Conservation (phyloP, 140 eudicot species). For the Senecio squalidus region DNA sequence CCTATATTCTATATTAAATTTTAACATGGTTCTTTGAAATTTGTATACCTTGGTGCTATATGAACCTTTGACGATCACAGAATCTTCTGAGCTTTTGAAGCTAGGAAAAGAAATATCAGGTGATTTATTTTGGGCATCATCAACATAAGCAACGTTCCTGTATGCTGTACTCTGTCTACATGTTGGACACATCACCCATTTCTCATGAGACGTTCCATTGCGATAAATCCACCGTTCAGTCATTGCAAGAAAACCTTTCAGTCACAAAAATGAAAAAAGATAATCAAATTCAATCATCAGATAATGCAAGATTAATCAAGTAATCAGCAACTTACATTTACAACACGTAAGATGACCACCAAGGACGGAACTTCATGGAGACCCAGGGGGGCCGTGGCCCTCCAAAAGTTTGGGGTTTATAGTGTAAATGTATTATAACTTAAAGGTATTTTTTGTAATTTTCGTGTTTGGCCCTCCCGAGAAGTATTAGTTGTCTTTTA, state of each 20-base stretch:
- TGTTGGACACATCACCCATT: conserved; percentile 92
- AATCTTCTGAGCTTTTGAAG: conserved; percentile 46
- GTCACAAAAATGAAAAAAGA: neutral
- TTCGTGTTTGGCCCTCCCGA: too few relatives aligned
- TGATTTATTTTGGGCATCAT: conserved; percentile 40
- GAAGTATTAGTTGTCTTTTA: too few relatives aligned
- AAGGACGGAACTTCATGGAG: too few relatives aligned
- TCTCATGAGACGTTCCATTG: conserved; percentile 34
- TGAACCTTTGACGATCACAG: conserved; percentile 69
- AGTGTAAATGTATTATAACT: too few relatives aligned
- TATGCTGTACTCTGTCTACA: conserved; percentile 76
- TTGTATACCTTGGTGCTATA: conserved; percentile 83
- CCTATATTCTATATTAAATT: neutral
- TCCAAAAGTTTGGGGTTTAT: too few relatives aligned
- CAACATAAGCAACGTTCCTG: conserved; percentile 73
- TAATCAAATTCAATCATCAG: too few relatives aligned
- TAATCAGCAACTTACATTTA: conserved; percentile 61
- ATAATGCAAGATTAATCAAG: conserved; percentile 3
- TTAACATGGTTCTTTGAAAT: too few relatives aligned
- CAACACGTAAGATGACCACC: conserved; percentile 91
- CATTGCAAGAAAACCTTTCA: conserved; percentile 23
- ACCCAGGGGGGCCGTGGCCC: too few relatives aligned
- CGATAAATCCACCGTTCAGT: conserved; percentile 34
- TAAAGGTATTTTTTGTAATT: too few relatives aligned
- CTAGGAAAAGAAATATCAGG: conserved; percentile 18